phyloP scores from a whole-genome alignment of 805 yeast species.

The Candida sithepensis region DNA sequence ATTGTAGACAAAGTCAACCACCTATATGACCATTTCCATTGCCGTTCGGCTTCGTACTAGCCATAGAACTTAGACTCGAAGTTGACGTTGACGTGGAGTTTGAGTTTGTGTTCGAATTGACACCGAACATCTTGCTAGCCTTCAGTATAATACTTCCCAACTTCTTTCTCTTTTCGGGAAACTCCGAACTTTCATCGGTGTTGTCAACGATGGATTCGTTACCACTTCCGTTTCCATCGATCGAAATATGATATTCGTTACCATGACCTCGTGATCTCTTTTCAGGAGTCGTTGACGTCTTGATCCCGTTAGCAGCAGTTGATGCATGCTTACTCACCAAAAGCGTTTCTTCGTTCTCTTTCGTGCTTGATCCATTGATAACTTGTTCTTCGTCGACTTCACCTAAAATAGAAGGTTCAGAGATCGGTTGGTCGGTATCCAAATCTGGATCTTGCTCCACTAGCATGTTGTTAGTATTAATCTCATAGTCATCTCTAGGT shows the following conservation, averaged over 20 bases:
- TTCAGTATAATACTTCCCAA: constrained; percentile 16
- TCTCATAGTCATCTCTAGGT: constrained; percentile 12
- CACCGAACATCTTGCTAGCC: constrained; percentile 17
- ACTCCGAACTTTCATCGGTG: neutral
- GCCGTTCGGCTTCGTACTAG: neutral
- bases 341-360: neutral
- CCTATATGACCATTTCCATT: neutral
- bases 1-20: too few relatives aligned
- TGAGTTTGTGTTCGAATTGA: constrained; percentile 1
- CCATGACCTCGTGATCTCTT: neutral
- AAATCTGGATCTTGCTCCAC: neutral
- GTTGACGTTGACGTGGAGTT: neutral
- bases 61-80: neutral
- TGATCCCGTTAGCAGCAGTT: neutral
- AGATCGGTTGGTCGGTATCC: neutral
- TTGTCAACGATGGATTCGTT: neutral
- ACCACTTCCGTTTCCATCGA: constrained; percentile 7
- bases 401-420: neutral
- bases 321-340: neutral
- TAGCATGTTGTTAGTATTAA: constrained; percentile 1
- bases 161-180: constrained; percentile 20
- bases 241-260: too few relatives aligned
- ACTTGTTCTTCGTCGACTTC: neutral
- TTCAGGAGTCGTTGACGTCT: neutral
- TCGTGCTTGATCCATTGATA: neutral